Evolutionary conservation across 2,329 filamentous ascomycete genomes (phyloP).

Genomic region (Aspergillus pseudonomiae): DNA sequence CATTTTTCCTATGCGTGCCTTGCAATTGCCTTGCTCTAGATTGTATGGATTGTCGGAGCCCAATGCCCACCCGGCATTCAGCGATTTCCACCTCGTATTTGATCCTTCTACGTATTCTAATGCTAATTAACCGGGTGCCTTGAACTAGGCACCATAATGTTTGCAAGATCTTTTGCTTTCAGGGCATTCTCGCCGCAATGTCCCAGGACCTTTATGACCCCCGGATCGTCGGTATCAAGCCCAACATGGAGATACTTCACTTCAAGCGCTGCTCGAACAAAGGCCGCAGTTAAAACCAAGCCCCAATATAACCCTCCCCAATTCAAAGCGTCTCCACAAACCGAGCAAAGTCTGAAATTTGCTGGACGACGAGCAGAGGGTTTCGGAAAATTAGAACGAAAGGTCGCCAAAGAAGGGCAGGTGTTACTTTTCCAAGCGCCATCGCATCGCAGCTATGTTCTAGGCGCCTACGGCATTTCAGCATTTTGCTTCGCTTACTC

Average conservation of each 20-base stretch:
- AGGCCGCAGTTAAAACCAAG: constrained; percentile 23
- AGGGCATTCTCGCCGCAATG: constrained; percentile 32
- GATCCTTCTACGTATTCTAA: neutral
- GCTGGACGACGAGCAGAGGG: constrained; percentile 39
- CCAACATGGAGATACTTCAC: constrained; percentile 35
- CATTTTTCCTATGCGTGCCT: neutral
- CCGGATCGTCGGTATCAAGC: constrained; percentile 16
- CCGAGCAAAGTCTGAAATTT: constrained; percentile 28
- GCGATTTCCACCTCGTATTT: neutral
- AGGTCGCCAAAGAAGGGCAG: constrained; percentile 58
- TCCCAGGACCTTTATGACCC: constrained; percentile 21
- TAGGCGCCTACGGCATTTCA: constrained; percentile 61
- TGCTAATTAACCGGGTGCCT: constrained; percentile 9
- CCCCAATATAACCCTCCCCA: constrained; percentile 13
- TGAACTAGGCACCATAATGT: constrained; percentile 30
- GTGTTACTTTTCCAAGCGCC: constrained; percentile 67
- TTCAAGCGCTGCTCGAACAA: constrained; percentile 30
- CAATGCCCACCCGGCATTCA: neutral
- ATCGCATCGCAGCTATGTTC: constrained; percentile 65
- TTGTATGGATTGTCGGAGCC: neutral
- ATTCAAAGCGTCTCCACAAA: constrained; percentile 12
- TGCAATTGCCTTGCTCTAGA: neutral
- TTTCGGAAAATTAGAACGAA: constrained; percentile 52
- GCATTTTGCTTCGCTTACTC: constrained; percentile 57
- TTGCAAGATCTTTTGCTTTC: constrained; percentile 32